Evolutionary conservation across 805 yeast genomes (phyloP), one percentile per base, ranked within the genome.

Genomic region (Saccharomycopsis sp.): DNA sequence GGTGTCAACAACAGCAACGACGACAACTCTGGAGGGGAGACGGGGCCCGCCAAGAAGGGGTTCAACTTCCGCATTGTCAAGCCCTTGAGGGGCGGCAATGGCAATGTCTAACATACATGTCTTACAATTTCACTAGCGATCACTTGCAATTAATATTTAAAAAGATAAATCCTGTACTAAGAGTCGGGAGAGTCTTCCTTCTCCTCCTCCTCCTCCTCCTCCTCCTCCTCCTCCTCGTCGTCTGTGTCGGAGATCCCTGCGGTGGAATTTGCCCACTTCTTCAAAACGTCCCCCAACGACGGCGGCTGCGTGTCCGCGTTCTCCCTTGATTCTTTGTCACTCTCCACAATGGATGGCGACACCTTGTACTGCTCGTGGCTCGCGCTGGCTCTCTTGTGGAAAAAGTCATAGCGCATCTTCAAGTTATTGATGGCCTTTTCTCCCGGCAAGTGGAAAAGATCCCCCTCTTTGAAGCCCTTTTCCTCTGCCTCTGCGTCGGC

Each of bases 61-160:
- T 58, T 75, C 36, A 73, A 75, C 53, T 60, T 77, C 45, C 59
- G 75, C 39, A 78, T 80, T 5, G 74, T 78, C 15, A 77, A 76
- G 54, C 82, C 83, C 3, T 48, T 76, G 30, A 63, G 77, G 40
- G 81, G 82, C 1, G 77, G 78, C 5, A 34, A 23, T 16, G 39
- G 61, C 58, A 5, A n/a, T n/a, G n/a, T n/a, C n/a, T n/a, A n/a
- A n/a, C n/a, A n/a, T n/a, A n/a, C n/a, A n/a, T n/a, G n/a, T n/a
- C n/a, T n/a, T n/a, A n/a, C n/a, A n/a, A n/a, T n/a, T n/a, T n/a
- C n/a, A n/a, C n/a, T n/a, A n/a, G n/a, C n/a, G n/a, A n/a, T n/a
- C n/a, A n/a, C n/a, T n/a, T n/a, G n/a, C n/a, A n/a, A n/a, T n/a
- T n/a, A n/a, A n/a, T n/a, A n/a, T n/a, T n/a, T n/a, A n/a, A n/a